Conservation (phyloP, 352 stramenopile genomes). For the Pythium aphanidermatum region DNA sequence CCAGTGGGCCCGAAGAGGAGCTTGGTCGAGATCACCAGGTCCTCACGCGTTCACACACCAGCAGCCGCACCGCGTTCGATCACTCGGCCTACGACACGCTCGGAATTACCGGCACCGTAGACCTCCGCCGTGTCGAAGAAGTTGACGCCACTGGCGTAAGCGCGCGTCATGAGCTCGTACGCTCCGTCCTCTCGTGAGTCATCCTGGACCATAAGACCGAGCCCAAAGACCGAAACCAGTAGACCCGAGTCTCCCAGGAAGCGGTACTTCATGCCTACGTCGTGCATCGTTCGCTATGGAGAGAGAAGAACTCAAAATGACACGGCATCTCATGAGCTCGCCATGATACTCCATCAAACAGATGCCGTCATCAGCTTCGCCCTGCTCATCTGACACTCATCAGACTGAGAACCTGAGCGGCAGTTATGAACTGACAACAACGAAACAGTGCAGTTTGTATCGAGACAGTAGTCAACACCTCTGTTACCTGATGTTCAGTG, state of each 20-base stretch:
- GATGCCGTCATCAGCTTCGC: no score
- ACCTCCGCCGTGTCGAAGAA: constrained; percentile 26
- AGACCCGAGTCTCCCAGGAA: constrained; percentile 26
- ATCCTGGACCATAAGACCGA: constrained; percentile 21
- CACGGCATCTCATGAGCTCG: no score
- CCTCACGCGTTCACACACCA: constrained; percentile 11
- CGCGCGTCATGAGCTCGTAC: constrained; percentile 19
- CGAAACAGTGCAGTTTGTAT: no score
- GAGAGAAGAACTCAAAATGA: no score
- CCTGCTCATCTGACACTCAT: no score
- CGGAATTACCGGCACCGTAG: constrained; percentile 15
- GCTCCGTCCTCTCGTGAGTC: neutral
- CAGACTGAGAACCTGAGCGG: no score
- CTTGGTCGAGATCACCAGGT: constrained; percentile 36
- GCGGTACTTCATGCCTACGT: constrained; percentile 28
- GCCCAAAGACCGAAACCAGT: constrained; percentile 30
- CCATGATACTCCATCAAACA: no score
- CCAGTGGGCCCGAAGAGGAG: constrained; percentile 16
- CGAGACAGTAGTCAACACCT: no score
- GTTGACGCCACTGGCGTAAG: constrained; percentile 26
- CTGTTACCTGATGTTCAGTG: no score
- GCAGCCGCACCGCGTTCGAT: constrained; percentile 15
- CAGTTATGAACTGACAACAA: no score
- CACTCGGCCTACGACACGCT: constrained; percentile 20
- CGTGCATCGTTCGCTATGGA: no score